phyloP scores from a whole-genome alignment of 257 asterid genomes.

The Scutellaria minor region DNA sequence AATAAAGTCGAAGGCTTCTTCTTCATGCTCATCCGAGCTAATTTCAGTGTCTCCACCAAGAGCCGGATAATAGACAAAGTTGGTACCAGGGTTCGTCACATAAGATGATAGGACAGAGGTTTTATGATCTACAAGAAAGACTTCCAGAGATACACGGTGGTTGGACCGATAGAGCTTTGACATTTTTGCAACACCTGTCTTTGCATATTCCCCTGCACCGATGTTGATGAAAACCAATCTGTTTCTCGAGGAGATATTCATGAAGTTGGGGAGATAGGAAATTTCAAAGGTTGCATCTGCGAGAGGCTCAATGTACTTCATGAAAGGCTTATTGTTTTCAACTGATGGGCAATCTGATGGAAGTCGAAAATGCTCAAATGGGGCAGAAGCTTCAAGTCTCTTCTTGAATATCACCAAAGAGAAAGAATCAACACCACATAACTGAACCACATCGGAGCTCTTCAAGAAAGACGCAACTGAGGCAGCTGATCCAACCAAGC shows the following conservation, averaged over 20 bases:
- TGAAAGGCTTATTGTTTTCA: constrained; percentile 56
- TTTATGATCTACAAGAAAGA: constrained; percentile 70
- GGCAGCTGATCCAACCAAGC: constrained; percentile 50
- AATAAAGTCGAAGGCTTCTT: constrained; percentile 61
- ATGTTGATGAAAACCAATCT: constrained; percentile 68
- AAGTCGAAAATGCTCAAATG: constrained; percentile 55
- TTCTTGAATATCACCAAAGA: constrained; percentile 72
- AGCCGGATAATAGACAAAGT: constrained; percentile 71
- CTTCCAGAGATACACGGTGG: constrained; percentile 47
- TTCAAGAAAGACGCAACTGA: constrained; percentile 58
- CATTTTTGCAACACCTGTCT: constrained; percentile 47
- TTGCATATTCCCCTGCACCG: constrained; percentile 70
- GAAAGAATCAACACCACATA: constrained; percentile 56
- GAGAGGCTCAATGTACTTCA: constrained; percentile 75
- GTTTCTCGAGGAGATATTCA: constrained; percentile 79
- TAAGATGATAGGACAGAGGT: constrained; percentile 67
- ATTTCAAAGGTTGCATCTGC: constrained; percentile 29
- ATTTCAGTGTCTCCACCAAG: constrained; percentile 52
- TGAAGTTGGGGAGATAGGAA: constrained; percentile 63
- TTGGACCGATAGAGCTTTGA: constrained; percentile 50
- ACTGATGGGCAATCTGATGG: constrained; percentile 71
- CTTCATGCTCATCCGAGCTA: constrained; percentile 63
- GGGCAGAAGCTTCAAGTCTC: constrained; percentile 42
- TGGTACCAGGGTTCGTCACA: constrained; percentile 69
- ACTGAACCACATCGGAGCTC: constrained; percentile 65